phyloP scores from a whole-genome alignment of 371 early-diverging fungal genomes.

The Apophysomyces sp. region DNA sequence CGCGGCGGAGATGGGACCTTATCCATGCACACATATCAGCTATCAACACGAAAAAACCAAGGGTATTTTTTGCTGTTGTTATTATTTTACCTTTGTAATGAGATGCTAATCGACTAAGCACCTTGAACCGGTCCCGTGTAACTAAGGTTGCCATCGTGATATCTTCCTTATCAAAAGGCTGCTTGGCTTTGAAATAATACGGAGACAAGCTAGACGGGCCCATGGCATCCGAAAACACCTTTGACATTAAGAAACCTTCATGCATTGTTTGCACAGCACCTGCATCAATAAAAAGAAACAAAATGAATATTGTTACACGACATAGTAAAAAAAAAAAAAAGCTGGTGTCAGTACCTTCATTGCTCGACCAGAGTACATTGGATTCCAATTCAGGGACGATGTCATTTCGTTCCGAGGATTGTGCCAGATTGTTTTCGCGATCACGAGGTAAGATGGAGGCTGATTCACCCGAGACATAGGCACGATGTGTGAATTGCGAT shows the following conservation, averaged over 20 bases:
- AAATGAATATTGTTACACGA: background rate
- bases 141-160: slow-evolving; percentile 65
- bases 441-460: background rate
- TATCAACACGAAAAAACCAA: background rate
- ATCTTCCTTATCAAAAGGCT: slow-evolving; percentile 53
- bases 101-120: slow-evolving; percentile 54
- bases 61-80: background rate
- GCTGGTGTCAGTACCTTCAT: background rate
- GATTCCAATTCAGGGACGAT: background rate
- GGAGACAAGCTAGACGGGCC: slow-evolving; percentile 64
- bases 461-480: background rate
- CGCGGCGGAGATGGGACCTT: slow-evolving; percentile 66
- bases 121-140: slow-evolving; percentile 56
- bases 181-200: slow-evolving; percentile 55
- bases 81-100: slow-evolving; percentile 50
- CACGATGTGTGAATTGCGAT: slow-evolving; percentile 2
- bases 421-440: slow-evolving; percentile 3
- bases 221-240: slow-evolving; percentile 65
- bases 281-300: background rate
- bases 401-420: background rate
- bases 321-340: background rate
- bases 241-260: slow-evolving; percentile 56
- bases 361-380: background rate
- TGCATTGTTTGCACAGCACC: slow-evolving; percentile 24
- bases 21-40: background rate